These are phyloP conservation scores for Gossypium bickii DNA, from an alignment of 345 rosid species.

Conservation along the genomic window DNA sequence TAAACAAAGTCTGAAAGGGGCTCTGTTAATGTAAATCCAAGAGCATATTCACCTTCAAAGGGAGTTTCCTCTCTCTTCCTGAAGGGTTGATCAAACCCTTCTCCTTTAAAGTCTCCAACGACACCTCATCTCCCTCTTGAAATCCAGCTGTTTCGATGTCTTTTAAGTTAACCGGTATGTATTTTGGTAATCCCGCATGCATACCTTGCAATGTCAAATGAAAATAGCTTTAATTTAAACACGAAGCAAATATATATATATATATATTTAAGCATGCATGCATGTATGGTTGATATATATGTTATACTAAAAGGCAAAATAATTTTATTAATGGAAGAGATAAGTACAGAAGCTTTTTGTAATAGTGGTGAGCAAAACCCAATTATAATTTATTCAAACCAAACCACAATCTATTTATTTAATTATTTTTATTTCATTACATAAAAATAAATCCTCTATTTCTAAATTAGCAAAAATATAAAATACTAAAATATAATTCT, in stretches of 20 bases:
- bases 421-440: neutral
- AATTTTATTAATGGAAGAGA: too few relatives aligned
- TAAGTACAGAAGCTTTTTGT: too few relatives aligned
- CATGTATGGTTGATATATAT: too few relatives aligned
- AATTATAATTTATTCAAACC: neutral
- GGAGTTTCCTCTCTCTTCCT: conserved; percentile 90
- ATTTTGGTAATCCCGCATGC: conserved; percentile 79
- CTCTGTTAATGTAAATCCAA: neutral
- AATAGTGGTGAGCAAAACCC: neutral
- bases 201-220: conserved; percentile 46
- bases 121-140: conserved; percentile 90
- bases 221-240: conserved; percentile 9
- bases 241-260: neutral
- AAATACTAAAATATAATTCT: neutral
- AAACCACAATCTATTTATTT: neutral
- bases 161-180: conserved; percentile 66
- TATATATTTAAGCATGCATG: neutral
- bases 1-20: neutral
- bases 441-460: neutral
- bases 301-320: too few relatives aligned
- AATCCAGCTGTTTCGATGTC: conserved; percentile 76
- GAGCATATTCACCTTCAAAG: conserved; percentile 57
- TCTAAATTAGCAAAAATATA: neutral
- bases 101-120: conserved; percentile 70
- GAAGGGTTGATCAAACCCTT: conserved; percentile 92